Conservation (phyloP, 192 early-diverging fungal species). For the Coemansia sp. region DNA sequence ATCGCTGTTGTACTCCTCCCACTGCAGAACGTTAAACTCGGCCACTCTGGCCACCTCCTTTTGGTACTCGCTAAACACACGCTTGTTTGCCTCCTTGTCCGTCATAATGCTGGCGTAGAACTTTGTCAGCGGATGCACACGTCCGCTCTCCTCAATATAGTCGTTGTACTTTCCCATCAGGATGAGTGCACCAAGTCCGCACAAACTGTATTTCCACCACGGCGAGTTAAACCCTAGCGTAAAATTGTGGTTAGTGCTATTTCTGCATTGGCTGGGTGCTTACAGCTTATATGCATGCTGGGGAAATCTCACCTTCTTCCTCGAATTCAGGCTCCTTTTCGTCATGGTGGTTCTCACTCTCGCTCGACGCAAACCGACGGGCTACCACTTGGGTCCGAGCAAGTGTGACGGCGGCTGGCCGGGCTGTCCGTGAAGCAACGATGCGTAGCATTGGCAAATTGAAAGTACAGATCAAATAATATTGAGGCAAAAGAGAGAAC, state of each 20-base stretch:
- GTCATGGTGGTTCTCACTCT: constrained; percentile 10
- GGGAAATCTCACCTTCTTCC: constrained; percentile 31
- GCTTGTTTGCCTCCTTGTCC: constrained; percentile 29
- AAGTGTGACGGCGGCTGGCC: constrained; percentile 17
- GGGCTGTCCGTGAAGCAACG: constrained; percentile 18
- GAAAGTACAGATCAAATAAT: constrained; percentile 1
- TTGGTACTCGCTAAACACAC: constrained; percentile 38
- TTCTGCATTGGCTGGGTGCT: too few species aligned
- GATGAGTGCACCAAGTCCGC: constrained; percentile 27
- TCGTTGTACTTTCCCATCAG: constrained; percentile 45
- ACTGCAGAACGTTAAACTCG: constrained; percentile 46
- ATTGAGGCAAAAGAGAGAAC: background rate
- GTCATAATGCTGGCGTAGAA: constrained; percentile 46
- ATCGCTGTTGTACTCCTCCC: constrained; percentile 34
- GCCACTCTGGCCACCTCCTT: constrained; percentile 39
- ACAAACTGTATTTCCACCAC: constrained; percentile 44
- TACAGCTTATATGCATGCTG: background rate
- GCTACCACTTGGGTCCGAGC: constrained; percentile 17
- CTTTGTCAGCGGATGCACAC: constrained; percentile 46
- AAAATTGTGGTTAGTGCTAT: background rate
- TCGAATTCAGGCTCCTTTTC: constrained; percentile 24
- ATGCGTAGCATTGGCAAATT: constrained; percentile 33
- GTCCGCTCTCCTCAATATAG: constrained; percentile 43
- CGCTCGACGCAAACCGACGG: constrained; percentile 37
- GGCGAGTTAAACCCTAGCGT: constrained; percentile 36